Percentiles rank a stretch among this genome's conserved stretches.
Conservation (phyloP, 495 filamentous ascomycete genomes). For the Ramalina peruviana region DNA sequence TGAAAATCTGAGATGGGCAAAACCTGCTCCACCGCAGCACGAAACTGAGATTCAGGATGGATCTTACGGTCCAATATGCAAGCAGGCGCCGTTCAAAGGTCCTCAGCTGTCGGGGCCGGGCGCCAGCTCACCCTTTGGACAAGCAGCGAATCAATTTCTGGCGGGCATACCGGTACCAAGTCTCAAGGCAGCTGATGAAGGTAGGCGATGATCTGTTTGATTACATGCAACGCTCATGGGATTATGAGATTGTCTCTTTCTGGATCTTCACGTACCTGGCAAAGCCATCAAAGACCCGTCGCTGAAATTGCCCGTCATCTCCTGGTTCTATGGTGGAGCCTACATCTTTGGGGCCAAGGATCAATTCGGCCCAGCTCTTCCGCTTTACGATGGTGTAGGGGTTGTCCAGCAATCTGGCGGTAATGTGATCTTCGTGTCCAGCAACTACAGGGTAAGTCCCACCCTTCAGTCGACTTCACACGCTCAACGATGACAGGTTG, state of each 20-base stretch:
- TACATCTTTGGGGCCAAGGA: conserved; percentile 20
- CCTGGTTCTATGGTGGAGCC: conserved; percentile 22
- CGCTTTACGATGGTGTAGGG: conserved; percentile 17
- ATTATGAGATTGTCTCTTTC: conserved; percentile 26
- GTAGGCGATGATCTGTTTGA: neutral
- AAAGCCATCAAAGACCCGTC: conserved; percentile 21
- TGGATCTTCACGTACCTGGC: conserved; percentile 28
- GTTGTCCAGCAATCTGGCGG: conserved; percentile 22
- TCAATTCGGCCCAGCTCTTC: conserved; percentile 7
- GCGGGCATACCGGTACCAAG: conserved; percentile 14
- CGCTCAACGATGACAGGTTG: conserved; percentile 28
- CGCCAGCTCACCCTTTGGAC: conserved; percentile 23
- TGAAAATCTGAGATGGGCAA: conserved; percentile 40
- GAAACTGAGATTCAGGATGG: conserved; percentile 37
- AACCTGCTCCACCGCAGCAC: conserved; percentile 33
- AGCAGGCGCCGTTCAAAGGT: conserved; percentile 27
- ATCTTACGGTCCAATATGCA: conserved; percentile 29
- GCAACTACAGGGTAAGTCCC: conserved; percentile 28
- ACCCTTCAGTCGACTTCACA: conserved; percentile 4
- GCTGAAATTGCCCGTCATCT: conserved; percentile 17
- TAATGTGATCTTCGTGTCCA: conserved; percentile 30
- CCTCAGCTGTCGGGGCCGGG: conserved; percentile 23
- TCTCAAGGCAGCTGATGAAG: conserved; percentile 11
- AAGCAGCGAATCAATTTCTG: conserved; percentile 25
- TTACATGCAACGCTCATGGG: no score